These are phyloP conservation scores for Collybiopsis confluens DNA, from an alignment of 768 basidiomycete species.

Conservation along the genomic window DNA sequence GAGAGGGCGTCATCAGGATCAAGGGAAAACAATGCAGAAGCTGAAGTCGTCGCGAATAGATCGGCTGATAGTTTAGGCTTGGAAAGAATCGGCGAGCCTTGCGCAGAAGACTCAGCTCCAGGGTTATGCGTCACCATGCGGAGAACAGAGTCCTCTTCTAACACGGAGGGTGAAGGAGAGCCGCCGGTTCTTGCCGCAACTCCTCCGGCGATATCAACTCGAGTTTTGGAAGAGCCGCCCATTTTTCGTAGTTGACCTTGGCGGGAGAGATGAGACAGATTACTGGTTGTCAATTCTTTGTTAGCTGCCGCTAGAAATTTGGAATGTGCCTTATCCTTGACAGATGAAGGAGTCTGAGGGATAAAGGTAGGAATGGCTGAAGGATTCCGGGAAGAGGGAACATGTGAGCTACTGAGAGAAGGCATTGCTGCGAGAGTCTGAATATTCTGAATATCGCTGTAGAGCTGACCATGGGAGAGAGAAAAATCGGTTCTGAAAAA, in stretches of 20 bases:
- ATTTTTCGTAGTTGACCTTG: background rate
- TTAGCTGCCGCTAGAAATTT: background rate
- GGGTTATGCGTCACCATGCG: background rate
- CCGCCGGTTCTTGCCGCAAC: too few species aligned
- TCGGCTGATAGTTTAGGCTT: background rate
- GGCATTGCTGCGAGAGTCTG: background rate
- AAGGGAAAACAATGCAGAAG: background rate
- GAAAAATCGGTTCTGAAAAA: background rate
- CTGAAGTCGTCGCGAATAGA: background rate
- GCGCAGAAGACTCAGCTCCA: background rate
- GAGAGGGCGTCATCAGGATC: background rate
- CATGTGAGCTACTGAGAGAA: background rate
- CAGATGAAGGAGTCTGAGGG: background rate
- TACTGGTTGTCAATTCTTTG: background rate
- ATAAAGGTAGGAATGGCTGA: background rate
- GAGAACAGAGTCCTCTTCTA: background rate
- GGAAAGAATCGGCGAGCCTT: background rate
- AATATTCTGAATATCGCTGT: too few species aligned
- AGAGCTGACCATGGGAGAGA: too few species aligned
- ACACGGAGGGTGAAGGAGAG: background rate
- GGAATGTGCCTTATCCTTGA: background rate
- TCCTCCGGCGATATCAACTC: too few species aligned
- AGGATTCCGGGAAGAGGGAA: constrained; percentile 3
- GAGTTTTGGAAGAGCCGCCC: too few species aligned
- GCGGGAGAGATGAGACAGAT: background rate